Evolutionary conservation across 345 rosid genomes (phyloP), one percentile per base, ranked within the genome.

Genomic region (Noccaea bulbosa): DNA sequence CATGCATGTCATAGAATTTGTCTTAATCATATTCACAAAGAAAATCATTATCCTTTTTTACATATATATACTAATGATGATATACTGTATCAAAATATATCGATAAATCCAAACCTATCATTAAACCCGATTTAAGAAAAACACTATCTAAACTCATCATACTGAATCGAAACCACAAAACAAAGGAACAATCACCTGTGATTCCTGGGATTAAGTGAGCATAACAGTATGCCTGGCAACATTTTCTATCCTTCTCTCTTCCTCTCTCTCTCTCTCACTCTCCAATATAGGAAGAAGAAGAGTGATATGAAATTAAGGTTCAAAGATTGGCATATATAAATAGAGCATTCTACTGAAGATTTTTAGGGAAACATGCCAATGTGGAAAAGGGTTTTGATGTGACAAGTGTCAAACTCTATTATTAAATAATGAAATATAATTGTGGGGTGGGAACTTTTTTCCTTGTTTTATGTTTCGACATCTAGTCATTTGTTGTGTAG

Each of bases 141-240:
- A 5, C 22, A 35, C 34, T 40, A 20, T 24, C 34, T 12, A 46
- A 27, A 11, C 60, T 8, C 10, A 69, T 22, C 50, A 49, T 70
- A 40, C 5, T 50, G 6, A 27, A 15, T 10, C 11, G 9, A 59
- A 47, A 58, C 6, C 3, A 5, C 24, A 59, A 32, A 51, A 20
- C 41, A 32, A 46, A 4, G 2, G 15, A 55, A 58, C 5, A 22
- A 0, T 71, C 68, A 88, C 90, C 88, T 84, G 56, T 83, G 71
- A 38, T 38, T 62, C 70, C 70, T 70, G 46, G 83, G 79, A 49
- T 81, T 78, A 68, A 78, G 58, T 57, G 93, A 86, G 52, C 93
- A 84, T 16, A 83, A 78, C 5, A 88, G 79, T 65, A 81, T 77
- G 24, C 83, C 65, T 62, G 86, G 78, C 56, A 87, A 73, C 92